Evolutionary conservation across 495 filamentous ascomycete species (phyloP), one percentile per base, ranked within the genome.

Genomic region (Aspergillus sclerotioniger): DNA sequence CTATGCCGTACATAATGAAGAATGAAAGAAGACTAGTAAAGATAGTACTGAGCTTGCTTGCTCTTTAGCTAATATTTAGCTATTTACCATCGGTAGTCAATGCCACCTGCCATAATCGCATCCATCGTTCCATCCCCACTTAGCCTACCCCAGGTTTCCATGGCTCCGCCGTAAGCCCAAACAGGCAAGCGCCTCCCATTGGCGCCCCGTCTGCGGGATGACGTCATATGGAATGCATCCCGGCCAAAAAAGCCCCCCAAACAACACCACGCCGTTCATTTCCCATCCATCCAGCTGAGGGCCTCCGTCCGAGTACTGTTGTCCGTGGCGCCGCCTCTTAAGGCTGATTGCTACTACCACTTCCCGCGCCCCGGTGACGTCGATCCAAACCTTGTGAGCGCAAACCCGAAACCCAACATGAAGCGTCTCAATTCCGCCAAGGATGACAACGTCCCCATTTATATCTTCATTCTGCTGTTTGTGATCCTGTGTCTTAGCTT

Each of bases 381-480:
- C 54, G 56, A 54, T 45, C 44, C 2, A 37, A 37, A 37, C 13
- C 33, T 15, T 33, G 21, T n/a, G n/a, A n/a, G n/a, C n/a, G n/a
- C n/a, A n/a, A n/a, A n/a, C n/a, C n/a, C n/a, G n/a, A 48, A 20
- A 62, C 53, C 59, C 51, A 67, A 60, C 56, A 71, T 74, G 71
- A 72, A 73, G 47, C 69, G 63, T 47, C 43, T 70, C 16, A 61
- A 66, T 47, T 63, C 61, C 15, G 13, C 61, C 28, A 61, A 44
- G 6, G 69, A 74, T 19, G 69, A 71, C 50, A 67, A 63, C 46
- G 28, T 66, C 25, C 67, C 70, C 59, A 53, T 69, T 56, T 67
- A 69, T 59, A 74, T 73, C 59, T 74, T 70, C 46, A 25, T 69
- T 31, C 67, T 70, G 31, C 59, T 71, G 17, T 67, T 72, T 39